Base-by-base conservation (phyloP, 2,329 filamentous ascomycete genomes). In the Nemania serpens region DNA sequence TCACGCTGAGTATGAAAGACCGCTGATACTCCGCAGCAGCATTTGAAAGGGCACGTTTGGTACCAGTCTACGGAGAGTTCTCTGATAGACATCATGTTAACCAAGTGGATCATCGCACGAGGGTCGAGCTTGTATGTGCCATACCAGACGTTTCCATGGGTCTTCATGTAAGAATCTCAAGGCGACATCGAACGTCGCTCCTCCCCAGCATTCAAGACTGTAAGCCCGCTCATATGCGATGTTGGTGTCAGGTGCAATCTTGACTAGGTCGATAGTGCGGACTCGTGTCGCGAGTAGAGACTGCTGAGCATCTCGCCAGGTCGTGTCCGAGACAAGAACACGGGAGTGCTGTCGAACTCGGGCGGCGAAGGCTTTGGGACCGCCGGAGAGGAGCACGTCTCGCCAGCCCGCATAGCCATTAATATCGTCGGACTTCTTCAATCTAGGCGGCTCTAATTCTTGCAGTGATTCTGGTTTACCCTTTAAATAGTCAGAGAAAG, bases 281-380 rank as follows among this genome's bases (percentile, higher is more conserved):
- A 51, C 37, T 13, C 48, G 48, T 9, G 48, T 51, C 13, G 48
- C 48, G 9, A 51, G 34, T 9, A 51, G 20, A 15, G 17, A 22
- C 15, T 51, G 48, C 48, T 51, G 48, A n/a, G 17, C 48, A 41
- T 51, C 48, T 13, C 48, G 48, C 48, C 48, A 51, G 9, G 48
- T 51, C 20, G 48, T 51, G 48, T 51, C 48, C 11, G 48, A 39
- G n/a, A 51, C 48, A 17, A 51, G 48, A 22, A 25, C 39, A 20
- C 22, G 33, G 6, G 33, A 11, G n/a, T 39, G 48, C 12, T 22
- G 7, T 1, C 48, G 48, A 13, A 42, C n/a, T 9, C n/a, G 13
- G 6, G 39, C 13, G 6, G 17, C 48, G 22, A 51, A 39, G n/a
- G 3, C n/a, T 5, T 15, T 13, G 3, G 34, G 34, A n/a, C 34